phyloP scores from a whole-genome alignment of 2,329 filamentous ascomycete genomes.

The Akanthomyces muscarius region DNA sequence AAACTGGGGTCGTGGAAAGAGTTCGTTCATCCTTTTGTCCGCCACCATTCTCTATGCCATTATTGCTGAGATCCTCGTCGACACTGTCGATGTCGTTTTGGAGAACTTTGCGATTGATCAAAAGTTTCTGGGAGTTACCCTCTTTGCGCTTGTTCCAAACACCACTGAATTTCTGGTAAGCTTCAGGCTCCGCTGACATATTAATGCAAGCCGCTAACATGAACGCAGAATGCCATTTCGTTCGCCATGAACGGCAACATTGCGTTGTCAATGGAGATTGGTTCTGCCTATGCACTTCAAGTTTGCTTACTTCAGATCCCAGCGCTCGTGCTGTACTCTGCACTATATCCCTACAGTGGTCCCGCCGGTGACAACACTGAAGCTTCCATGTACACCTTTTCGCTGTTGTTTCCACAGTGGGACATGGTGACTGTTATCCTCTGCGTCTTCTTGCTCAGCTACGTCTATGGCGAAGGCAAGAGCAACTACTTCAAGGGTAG shows the following conservation, averaged over 20 bases:
- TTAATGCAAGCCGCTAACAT: constrained; percentile 12
- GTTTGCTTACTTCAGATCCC: constrained; percentile 94
- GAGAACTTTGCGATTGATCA: constrained; percentile 89
- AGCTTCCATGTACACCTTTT: constrained; percentile 63
- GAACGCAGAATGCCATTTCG: constrained; percentile 80
- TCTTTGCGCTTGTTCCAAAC: constrained; percentile 96
- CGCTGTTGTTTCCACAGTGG: constrained; percentile 95
- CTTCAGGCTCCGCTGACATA: not conserved
- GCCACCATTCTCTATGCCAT: constrained; percentile 93
- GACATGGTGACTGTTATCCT: constrained; percentile 97
- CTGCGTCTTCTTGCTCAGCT: constrained; percentile 92
- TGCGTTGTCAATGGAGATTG: constrained; percentile 97
- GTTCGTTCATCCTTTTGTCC: constrained; percentile 78
- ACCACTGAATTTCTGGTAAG: constrained; percentile 93
- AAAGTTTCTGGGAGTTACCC: constrained; percentile 93
- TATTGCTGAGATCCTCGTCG: constrained; percentile 93
- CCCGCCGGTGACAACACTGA: constrained; percentile 33
- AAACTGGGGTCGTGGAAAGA: constrained; percentile 94
- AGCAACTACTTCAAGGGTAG: constrained; percentile 99
- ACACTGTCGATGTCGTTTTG: constrained; percentile 94
- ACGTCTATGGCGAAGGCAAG: constrained; percentile 98
- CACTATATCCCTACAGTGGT: constrained; percentile 55
- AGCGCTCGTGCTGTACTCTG: constrained; percentile 86
- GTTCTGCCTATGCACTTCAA: constrained; percentile 92
- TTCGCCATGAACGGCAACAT: constrained; percentile 99